A percentile compares a stretch with the other conserved stretches of the same genome.
phyloP scores from a whole-genome alignment of 179 eudicot species.

The Beta macrorhiza region DNA sequence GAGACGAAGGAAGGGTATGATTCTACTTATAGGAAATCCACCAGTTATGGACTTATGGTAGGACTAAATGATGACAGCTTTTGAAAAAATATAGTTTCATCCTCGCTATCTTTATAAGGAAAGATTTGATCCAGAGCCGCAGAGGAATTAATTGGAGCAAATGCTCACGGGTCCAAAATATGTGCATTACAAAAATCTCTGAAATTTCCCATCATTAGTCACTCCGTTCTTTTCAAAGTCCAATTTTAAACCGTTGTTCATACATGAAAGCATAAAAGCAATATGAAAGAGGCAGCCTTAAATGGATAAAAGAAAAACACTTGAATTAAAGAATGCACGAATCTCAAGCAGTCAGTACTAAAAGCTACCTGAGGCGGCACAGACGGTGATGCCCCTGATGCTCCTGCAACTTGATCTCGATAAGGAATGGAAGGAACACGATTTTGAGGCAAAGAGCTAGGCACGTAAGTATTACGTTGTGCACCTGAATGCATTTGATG shows the following conservation, averaged over 20 bases:
- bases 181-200: background rate
- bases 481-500: slow-evolving; percentile 32
- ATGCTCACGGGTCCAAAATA: background rate
- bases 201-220: background rate
- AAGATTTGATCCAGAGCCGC: background rate
- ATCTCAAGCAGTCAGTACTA: background rate
- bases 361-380: slow-evolving; percentile 47
- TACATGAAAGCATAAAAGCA: background rate
- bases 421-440: slow-evolving; percentile 28
- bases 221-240: background rate
- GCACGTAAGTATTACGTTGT: slow-evolving; percentile 28
- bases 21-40: background rate
- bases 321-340: background rate
- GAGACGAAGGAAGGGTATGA: background rate
- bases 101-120: background rate
- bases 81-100: background rate
- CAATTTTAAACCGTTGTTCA: background rate
- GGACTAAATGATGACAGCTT: background rate
- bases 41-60: background rate
- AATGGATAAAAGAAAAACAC: background rate
- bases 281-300: background rate
- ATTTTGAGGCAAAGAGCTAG: slow-evolving; percentile 30
- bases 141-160: background rate
- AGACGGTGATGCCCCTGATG: slow-evolving; percentile 30
- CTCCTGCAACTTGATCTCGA: slow-evolving; percentile 28